phyloP scores from a whole-genome alignment of 1,284 basidiomycete species.

The Ganoderma resinaceum region DNA sequence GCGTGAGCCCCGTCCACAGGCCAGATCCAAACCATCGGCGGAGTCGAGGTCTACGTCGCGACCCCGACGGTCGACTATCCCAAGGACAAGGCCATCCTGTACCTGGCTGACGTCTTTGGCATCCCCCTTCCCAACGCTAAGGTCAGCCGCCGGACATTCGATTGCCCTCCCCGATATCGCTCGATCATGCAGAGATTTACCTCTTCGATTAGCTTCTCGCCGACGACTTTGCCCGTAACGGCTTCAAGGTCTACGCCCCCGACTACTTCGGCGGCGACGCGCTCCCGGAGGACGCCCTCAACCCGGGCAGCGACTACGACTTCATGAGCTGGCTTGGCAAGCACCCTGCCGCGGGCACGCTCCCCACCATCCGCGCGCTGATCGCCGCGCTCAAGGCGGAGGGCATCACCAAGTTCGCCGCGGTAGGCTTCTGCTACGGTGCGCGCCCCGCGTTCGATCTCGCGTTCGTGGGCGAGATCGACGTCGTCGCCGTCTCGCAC shows the following conservation, averaged over 20 bases:
- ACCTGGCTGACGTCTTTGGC: constrained; percentile 60
- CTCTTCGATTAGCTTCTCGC: constrained; percentile 43
- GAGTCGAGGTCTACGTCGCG: constrained; percentile 56
- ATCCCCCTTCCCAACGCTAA: constrained; percentile 50
- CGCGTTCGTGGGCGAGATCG: constrained; percentile 63
- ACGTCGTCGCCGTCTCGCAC: constrained; percentile 65
- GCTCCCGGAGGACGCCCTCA: constrained; percentile 35
- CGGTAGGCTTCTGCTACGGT: constrained; percentile 76
- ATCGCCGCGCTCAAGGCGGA: constrained; percentile 61
- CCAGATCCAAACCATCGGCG: constrained; percentile 51
- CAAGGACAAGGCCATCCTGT: constrained; percentile 62
- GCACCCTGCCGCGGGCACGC: constrained; percentile 53
- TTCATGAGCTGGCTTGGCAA: constrained; percentile 54
- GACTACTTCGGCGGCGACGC: constrained; percentile 55
- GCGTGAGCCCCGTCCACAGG: constrained; percentile 29
- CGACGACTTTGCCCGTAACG: constrained; percentile 62
- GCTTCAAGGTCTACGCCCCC: constrained; percentile 53
- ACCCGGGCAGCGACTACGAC: constrained; percentile 45
- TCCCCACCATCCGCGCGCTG: constrained; percentile 61
- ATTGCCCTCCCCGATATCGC: background rate
- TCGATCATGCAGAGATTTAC: background rate
- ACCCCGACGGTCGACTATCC: constrained; percentile 53
- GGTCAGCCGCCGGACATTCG: constrained; percentile 30
- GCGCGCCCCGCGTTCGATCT: constrained; percentile 62
- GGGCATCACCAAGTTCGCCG: constrained; percentile 64